Evolutionary conservation across 208 protist species (phyloP).

Genomic region (Trypanosoma scelopori): DNA sequence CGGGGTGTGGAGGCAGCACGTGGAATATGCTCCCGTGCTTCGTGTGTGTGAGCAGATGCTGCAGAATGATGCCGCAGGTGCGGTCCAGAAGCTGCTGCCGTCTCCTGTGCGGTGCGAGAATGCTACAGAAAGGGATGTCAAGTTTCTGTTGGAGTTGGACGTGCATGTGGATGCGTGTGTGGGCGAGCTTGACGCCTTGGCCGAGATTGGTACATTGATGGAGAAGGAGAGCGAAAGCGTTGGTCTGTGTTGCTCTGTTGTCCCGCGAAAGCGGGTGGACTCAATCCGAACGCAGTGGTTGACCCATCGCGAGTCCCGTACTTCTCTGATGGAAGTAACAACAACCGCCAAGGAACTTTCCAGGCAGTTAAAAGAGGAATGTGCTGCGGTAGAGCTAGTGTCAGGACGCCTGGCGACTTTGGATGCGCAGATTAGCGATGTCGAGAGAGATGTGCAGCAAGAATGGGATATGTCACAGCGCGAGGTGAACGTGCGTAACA

Average conservation of each 20-base stretch:
- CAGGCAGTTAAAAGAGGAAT: constrained; percentile 2
- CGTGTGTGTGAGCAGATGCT: constrained; percentile 26
- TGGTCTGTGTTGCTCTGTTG: constrained; percentile 25
- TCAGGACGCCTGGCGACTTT: constrained; percentile 13
- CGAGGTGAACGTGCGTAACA: constrained; percentile 12
- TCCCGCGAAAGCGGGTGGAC: constrained; percentile 5
- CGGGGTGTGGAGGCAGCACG: constrained; percentile 39
- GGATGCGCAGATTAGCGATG: constrained; percentile 3
- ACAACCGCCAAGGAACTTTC: background rate
- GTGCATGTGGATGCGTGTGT: background rate
- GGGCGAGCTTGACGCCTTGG: constrained; percentile 9
- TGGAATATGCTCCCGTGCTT: constrained; percentile 34
- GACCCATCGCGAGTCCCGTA: background rate
- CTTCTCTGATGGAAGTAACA: background rate
- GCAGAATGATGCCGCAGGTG: constrained; percentile 2
- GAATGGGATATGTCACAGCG: constrained; percentile 1
- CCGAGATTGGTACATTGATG: background rate
- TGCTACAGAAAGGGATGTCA: background rate
- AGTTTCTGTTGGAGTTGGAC: background rate
- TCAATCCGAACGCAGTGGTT: constrained; percentile 3
- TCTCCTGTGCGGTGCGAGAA: background rate
- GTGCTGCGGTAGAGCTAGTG: constrained; percentile 1
- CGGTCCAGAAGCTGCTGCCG: background rate
- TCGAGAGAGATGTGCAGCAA: constrained; percentile 7
- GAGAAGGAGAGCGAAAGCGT: constrained; percentile 20